A percentile compares a stretch with the other conserved stretches of the same genome.
These are phyloP conservation scores for Gnomoniopsis smithogilvyi DNA, from an alignment of 2,329 filamentous ascomycete species.

Conservation along the genomic window DNA sequence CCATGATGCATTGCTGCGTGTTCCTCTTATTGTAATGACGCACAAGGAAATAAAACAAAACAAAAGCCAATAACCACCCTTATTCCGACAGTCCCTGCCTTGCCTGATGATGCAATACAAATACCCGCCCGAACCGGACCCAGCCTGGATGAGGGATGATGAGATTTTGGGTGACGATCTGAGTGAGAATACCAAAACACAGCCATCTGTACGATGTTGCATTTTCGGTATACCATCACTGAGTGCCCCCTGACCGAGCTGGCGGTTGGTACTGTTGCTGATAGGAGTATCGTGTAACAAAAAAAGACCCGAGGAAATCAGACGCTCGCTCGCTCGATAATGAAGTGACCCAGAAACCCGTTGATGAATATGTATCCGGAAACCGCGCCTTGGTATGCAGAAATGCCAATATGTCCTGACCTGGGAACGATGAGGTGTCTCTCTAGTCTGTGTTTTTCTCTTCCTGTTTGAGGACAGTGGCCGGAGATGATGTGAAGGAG, in stretches of 20 bases:
- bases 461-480: constrained; percentile 21
- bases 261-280: constrained; percentile 37
- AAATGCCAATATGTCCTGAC: constrained; percentile 34
- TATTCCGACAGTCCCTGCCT: constrained; percentile 42
- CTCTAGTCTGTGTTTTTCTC: constrained; percentile 26
- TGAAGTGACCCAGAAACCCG: constrained; percentile 22
- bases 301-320: constrained; percentile 35
- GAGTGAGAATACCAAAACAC: not conserved
- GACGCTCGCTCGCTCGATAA: constrained; percentile 39
- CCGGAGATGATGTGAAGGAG: constrained; percentile 23
- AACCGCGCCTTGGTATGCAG: constrained; percentile 33
- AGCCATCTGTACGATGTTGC: not conserved
- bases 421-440: constrained; percentile 32
- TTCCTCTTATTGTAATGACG: constrained; percentile 50
- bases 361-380: constrained; percentile 19
- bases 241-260: constrained; percentile 42
- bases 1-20: constrained; percentile 61
- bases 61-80: constrained; percentile 38
- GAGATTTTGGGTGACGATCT: constrained; percentile 33
- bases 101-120: constrained; percentile 51
- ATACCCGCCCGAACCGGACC: constrained; percentile 45
- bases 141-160: constrained; percentile 51
- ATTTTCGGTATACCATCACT: constrained; percentile 10
- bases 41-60: constrained; percentile 25
- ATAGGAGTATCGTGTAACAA: constrained; percentile 37